These are phyloP conservation scores for Podaxis sp. DNA, from an alignment of 768 basidiomycete species.

Conservation along the genomic window DNA sequence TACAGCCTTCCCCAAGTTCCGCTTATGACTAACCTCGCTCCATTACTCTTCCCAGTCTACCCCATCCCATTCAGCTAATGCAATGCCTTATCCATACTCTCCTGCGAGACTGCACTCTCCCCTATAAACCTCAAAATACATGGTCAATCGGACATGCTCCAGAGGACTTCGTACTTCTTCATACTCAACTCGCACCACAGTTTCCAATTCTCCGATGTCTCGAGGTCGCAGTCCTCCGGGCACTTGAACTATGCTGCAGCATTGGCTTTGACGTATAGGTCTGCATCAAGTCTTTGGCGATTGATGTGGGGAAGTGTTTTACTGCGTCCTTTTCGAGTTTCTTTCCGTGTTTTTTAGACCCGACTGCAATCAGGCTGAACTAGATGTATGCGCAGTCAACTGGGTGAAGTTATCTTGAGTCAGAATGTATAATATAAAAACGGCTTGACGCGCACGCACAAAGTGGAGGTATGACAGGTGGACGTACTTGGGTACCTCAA, in stretches of 20 bases:
- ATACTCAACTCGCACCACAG: conserved; percentile 91
- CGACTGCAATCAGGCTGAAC: neutral
- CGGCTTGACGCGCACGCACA: no score
- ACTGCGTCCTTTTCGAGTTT: conserved; percentile 87
- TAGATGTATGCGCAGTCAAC: neutral
- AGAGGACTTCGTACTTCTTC: conserved; percentile 71
- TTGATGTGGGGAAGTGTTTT: conserved; percentile 93
- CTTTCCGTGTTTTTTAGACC: conserved; percentile 81
- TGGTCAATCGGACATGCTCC: conserved; percentile 87
- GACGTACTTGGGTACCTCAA: conserved; percentile 92
- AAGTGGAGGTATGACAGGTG: neutral
- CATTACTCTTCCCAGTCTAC: conserved; percentile 73
- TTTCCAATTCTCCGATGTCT: conserved; percentile 83
- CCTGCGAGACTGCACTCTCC: conserved; percentile 78
- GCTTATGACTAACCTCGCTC: conserved; percentile 83
- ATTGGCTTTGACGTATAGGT: conserved; percentile 69
- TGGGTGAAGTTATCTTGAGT: no score
- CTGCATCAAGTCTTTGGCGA: conserved; percentile 50
- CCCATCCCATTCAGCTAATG: conserved; percentile 65
- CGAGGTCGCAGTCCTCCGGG: conserved; percentile 92
- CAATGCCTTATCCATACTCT: conserved; percentile 73
- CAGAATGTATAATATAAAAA: no score
- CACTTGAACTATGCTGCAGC: conserved; percentile 89
- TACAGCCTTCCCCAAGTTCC: conserved; percentile 90
- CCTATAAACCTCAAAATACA: conserved; percentile 93